A percentile compares a stretch with the other conserved stretches of the same genome.
Evolutionary conservation across 164 flowering plant genomes (phyloP).

Genomic region (Vitis cinerea): DNA sequence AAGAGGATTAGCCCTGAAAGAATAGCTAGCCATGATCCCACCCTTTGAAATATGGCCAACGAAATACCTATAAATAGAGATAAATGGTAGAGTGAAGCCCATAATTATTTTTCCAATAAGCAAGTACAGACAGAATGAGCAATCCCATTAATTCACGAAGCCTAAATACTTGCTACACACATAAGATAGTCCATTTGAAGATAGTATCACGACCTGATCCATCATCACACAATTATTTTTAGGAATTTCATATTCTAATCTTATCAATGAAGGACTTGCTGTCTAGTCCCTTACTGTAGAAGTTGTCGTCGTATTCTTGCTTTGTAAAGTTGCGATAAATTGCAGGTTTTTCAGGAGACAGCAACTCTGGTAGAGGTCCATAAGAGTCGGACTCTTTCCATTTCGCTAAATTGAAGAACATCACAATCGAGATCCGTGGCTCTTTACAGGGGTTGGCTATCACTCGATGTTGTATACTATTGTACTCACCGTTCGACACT

Average conservation of each 20-base stretch:
- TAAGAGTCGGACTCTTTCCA: slow-evolving; percentile 12
- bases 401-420: slow-evolving; percentile 26
- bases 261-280: slow-evolving; percentile 13
- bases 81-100: too few relatives aligned
- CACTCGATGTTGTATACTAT: slow-evolving; percentile 42
- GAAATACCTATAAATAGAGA: too few relatives aligned
- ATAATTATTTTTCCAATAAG: too few relatives aligned
- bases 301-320: slow-evolving; percentile 10
- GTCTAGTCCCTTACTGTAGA: slow-evolving; percentile 16
- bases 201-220: too few relatives aligned
- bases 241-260: slow-evolving; percentile 1
- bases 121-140: too few relatives aligned
- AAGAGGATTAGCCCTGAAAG: too few relatives aligned
- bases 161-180: too few relatives aligned
- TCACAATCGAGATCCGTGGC: slow-evolving; percentile 32
- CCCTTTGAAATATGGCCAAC: too few relatives aligned
- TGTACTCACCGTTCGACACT: slow-evolving; percentile 40
- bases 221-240: not conserved
- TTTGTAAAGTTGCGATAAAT: slow-evolving; percentile 19
- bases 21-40: too few relatives aligned
- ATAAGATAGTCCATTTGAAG: too few relatives aligned
- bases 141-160: too few relatives aligned
- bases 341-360: slow-evolving; percentile 36
- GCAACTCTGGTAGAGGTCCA: slow-evolving; percentile 44
- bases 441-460: slow-evolving; percentile 29